Evolutionary conservation across 2,329 filamentous ascomycete genomes (phyloP).

Genomic region (Aspergillus oerlinghausenensis): DNA sequence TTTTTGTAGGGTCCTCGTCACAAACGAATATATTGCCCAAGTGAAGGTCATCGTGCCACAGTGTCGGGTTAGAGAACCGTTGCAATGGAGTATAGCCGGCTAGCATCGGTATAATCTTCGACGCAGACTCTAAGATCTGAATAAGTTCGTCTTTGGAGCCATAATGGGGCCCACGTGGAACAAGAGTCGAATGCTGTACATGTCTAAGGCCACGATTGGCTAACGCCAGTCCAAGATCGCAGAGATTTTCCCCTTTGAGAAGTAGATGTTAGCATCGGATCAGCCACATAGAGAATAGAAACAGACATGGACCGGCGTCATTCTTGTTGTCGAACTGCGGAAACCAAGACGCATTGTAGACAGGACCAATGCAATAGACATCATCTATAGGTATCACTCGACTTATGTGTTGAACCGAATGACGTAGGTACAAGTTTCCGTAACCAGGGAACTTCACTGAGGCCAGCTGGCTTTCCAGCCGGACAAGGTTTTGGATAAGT

Average conservation of each 20-base stretch:
- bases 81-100: neutral
- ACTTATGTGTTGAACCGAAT: neutral
- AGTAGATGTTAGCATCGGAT: neutral
- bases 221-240: slow-evolving; percentile 8
- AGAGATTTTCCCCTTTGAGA: slow-evolving; percentile 5
- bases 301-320: slow-evolving; percentile 15
- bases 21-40: slow-evolving; percentile 21
- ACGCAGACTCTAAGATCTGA: slow-evolving; percentile 1
- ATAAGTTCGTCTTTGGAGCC: slow-evolving; percentile 10
- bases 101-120: slow-evolving; percentile 6
- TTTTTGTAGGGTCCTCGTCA: slow-evolving; percentile 12
- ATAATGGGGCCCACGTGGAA: slow-evolving; percentile 8
- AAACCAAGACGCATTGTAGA: slow-evolving; percentile 8
- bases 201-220: slow-evolving; percentile 7
- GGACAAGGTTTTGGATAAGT: slow-evolving; percentile 24
- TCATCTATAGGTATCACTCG: slow-evolving; percentile 7
- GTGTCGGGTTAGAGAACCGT: slow-evolving; percentile 6
- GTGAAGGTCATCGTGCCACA: slow-evolving; percentile 19
- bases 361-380: slow-evolving; percentile 11
- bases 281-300: neutral
- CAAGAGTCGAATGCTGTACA: slow-evolving; percentile 1
- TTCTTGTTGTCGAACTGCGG: slow-evolving; percentile 3
- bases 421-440: slow-evolving; percentile 28
- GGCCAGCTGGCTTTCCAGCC: slow-evolving; percentile 22
- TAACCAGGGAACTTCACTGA: slow-evolving; percentile 21